Conservation (phyloP, 306 rosid species). For the Cucurbita argyrosperma region DNA sequence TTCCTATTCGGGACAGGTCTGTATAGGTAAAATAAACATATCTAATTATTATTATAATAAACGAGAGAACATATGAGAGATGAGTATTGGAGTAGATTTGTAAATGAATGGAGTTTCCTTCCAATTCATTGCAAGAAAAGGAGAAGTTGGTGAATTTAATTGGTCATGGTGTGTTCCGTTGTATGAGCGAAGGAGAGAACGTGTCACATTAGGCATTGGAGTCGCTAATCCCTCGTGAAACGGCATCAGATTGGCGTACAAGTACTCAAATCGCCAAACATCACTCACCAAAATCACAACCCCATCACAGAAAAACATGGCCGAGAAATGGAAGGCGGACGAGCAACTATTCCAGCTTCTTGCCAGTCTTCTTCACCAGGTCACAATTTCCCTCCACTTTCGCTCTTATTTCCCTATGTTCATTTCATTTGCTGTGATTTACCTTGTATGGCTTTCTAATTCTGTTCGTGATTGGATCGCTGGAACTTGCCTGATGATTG, state of each 20-base stretch:
- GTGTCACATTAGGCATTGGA: background rate
- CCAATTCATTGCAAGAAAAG: no score
- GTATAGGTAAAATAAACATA: no score
- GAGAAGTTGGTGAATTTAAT: no score
- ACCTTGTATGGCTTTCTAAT: background rate
- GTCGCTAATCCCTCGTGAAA: background rate
- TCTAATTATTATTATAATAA: no score
- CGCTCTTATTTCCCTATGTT: background rate
- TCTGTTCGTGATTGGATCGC: background rate
- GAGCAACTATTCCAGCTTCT: constrained; percentile 71
- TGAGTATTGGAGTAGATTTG: no score
- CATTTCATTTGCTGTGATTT: background rate
- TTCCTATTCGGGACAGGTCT: no score
- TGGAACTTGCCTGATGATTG: no score
- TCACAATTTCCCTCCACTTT: background rate
- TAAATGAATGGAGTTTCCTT: background rate
- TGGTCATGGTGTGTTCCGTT: no score
- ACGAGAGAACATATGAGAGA: no score
- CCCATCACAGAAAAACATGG: constrained; percentile 22
- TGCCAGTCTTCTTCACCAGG: constrained; percentile 65
- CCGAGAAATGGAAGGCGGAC: constrained; percentile 47
- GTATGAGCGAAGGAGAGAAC: background rate
- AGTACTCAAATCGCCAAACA: background rate
- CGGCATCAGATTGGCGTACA: background rate
- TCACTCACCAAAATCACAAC: background rate